These are phyloP conservation scores for Paramecium primaurelia DNA, from an alignment of 73 alveolate species.

Conservation along the genomic window DNA sequence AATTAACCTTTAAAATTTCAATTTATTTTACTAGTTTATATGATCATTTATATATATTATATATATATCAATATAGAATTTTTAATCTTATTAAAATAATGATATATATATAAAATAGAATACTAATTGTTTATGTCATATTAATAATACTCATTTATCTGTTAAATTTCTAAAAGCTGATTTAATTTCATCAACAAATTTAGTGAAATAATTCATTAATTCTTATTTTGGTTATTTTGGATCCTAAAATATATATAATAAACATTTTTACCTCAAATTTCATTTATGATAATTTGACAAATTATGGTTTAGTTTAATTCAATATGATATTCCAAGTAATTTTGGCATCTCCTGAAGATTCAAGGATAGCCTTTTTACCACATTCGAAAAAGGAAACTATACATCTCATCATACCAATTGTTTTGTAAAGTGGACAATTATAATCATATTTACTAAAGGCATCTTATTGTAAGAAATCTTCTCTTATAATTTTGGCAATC, in stretches of 20 bases:
- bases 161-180: conserved; percentile 79
- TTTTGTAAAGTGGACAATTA: conserved; percentile 94
- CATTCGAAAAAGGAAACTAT: conserved; percentile 82
- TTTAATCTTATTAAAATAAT: too few relatives aligned
- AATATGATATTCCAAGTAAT: conserved; percentile 76
- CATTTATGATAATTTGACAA: conserved; percentile 79
- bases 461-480: conserved; percentile 97
- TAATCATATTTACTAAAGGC: conserved; percentile 95
- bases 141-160: conserved; percentile 43
- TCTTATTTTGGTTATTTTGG: conserved; percentile 71
- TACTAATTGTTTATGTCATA: background rate
- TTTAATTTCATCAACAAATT: conserved; percentile 73
- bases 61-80: too few relatives aligned
- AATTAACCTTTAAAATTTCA: too few relatives aligned
- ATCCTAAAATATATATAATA: conserved; percentile 24
- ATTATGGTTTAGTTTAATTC: conserved; percentile 68
- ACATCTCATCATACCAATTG: conserved; percentile 94
- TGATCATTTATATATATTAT: too few relatives aligned
- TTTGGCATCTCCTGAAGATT: conserved; percentile 85
- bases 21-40: too few relatives aligned
- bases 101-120: background rate
- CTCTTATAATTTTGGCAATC: conserved; percentile 93
- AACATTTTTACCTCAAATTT: conserved; percentile 57
- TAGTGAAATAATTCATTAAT: conserved; percentile 64
- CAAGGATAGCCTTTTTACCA: conserved; percentile 80